A percentile compares a stretch with the other conserved stretches of the same genome.
Evolutionary conservation across 2,329 filamentous ascomycete genomes (phyloP).

Genomic region (Fusarium sp.): DNA sequence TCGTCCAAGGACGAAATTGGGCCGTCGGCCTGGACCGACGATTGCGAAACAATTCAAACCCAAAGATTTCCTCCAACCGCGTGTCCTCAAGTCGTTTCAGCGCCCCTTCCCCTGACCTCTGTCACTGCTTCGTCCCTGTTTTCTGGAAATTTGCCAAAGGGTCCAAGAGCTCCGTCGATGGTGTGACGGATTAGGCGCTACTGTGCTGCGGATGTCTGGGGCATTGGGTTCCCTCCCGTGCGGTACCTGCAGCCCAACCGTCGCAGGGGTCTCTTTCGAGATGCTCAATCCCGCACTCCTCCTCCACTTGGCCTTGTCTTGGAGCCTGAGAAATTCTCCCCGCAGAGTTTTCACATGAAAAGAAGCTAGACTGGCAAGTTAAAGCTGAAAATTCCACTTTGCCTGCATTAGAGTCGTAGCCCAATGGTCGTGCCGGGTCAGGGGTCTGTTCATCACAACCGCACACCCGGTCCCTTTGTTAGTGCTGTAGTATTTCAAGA

Average conservation of each 20-base stretch:
- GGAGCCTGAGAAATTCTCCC: slow-evolving; percentile 16
- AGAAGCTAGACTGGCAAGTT: slow-evolving; percentile 16
- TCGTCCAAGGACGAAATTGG: slow-evolving; percentile 31
- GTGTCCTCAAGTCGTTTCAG: slow-evolving; percentile 20
- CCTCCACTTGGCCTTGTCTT: slow-evolving; percentile 30
- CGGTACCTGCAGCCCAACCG: slow-evolving; percentile 46
- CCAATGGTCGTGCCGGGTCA: slow-evolving; percentile 21
- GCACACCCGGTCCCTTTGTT: slow-evolving; percentile 11
- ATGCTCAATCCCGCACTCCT: slow-evolving; percentile 24
- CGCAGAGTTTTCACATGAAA: slow-evolving; percentile 21
- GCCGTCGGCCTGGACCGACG: slow-evolving; percentile 32
- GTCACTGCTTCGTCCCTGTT: slow-evolving; percentile 26
- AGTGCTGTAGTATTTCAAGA: slow-evolving; percentile 11
- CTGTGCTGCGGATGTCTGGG: slow-evolving; percentile 16
- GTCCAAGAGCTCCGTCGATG: slow-evolving; percentile 22
- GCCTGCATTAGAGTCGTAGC: slow-evolving; percentile 13
- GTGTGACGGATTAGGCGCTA: slow-evolving; percentile 38
- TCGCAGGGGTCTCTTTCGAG: slow-evolving; percentile 31
- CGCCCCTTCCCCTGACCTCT: neutral
- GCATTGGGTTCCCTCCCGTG: slow-evolving; percentile 42
- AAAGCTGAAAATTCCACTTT: slow-evolving; percentile 26
- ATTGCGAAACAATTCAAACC: slow-evolving; percentile 30
- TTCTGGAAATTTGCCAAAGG: slow-evolving; percentile 24
- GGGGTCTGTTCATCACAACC: slow-evolving; percentile 25
- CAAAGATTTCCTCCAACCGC: slow-evolving; percentile 12